Evolutionary conservation across 768 basidiomycete species (phyloP).

Genomic region (Lactifluus piperatus): DNA sequence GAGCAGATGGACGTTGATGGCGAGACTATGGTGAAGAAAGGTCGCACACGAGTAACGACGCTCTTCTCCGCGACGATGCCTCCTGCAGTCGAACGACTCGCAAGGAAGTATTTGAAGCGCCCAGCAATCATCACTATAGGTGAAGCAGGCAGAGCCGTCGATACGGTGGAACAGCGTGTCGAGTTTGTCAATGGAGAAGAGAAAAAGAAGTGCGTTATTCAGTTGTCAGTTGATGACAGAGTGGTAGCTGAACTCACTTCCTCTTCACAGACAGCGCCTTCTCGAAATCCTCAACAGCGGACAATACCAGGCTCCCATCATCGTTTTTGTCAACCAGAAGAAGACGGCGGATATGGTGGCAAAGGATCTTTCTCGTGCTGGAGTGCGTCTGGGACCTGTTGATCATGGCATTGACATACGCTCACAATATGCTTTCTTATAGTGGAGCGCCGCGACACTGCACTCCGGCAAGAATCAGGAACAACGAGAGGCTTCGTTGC

Average conservation of each 20-base stretch:
- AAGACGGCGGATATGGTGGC: conserved; percentile 98
- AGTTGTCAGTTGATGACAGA: not conserved
- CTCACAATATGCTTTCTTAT: not conserved
- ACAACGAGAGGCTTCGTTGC: conserved; percentile 88
- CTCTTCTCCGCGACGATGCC: conserved; percentile 99
- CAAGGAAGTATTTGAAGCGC: conserved; percentile 86
- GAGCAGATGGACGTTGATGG: conserved; percentile 76
- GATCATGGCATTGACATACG: not conserved
- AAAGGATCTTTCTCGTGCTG: conserved; percentile 84
- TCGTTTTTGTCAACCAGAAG: conserved; percentile 99
- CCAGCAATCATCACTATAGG: conserved; percentile 97
- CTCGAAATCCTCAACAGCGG: conserved; percentile 90
- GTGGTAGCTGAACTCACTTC: not conserved
- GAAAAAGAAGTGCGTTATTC: conserved; percentile 77
- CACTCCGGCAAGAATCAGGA: conserved; percentile 98
- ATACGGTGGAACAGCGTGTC: conserved; percentile 93
- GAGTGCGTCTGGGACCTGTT: conserved; percentile 42
- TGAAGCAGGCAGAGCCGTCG: conserved; percentile 95
- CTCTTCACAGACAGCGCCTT: conserved; percentile 53
- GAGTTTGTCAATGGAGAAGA: conserved; percentile 92
- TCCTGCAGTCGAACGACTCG: conserved; percentile 88
- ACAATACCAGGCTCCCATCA: conserved; percentile 81
- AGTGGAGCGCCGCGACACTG: conserved; percentile 88
- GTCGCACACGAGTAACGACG: conserved; percentile 86
- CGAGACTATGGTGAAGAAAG: conserved; percentile 55